Conservation (phyloP, 305 asterid genomes). For the Striga hermonthica region DNA sequence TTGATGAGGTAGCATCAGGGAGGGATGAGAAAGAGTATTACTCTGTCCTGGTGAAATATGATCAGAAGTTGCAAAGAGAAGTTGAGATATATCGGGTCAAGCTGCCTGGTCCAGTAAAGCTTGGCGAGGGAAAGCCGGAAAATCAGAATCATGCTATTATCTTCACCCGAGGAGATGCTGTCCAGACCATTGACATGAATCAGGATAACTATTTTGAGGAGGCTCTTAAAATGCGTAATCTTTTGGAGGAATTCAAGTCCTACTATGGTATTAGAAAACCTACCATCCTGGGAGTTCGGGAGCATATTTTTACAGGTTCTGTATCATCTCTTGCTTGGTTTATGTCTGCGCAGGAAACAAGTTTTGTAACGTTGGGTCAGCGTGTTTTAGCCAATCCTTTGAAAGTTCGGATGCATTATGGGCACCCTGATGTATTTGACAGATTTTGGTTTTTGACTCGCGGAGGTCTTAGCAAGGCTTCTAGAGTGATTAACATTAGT, state of each 20-base stretch:
- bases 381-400: slow-evolving; percentile 93
- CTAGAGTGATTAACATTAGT: slow-evolving; percentile 85
- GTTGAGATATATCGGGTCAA: slow-evolving; percentile 94
- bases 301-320: slow-evolving; percentile 88
- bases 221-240: slow-evolving; percentile 93
- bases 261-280: slow-evolving; percentile 81
- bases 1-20: slow-evolving; percentile 83
- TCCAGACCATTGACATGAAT: slow-evolving; percentile 97
- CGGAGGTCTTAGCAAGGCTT: slow-evolving; percentile 97
- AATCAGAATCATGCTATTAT: slow-evolving; percentile 95
- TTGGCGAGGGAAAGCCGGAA: slow-evolving; percentile 98
- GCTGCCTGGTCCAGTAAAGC: slow-evolving; percentile 92
- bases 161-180: slow-evolving; percentile 94
- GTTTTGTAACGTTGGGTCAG: slow-evolving; percentile 94
- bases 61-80: slow-evolving; percentile 60
- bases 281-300: slow-evolving; percentile 87
- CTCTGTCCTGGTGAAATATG: slow-evolving; percentile 90
- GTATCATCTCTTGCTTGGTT: slow-evolving; percentile 97
- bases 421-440: slow-evolving; percentile 95
- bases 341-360: slow-evolving; percentile 94
- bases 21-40: slow-evolving; percentile 71
- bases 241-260: slow-evolving; percentile 74
- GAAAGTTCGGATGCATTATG: slow-evolving; percentile 95
- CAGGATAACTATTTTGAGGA: slow-evolving; percentile 97
- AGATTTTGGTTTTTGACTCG: slow-evolving; percentile 91